phyloP scores from a whole-genome alignment of 768 basidiomycete genomes.

The Pholiota conissans region DNA sequence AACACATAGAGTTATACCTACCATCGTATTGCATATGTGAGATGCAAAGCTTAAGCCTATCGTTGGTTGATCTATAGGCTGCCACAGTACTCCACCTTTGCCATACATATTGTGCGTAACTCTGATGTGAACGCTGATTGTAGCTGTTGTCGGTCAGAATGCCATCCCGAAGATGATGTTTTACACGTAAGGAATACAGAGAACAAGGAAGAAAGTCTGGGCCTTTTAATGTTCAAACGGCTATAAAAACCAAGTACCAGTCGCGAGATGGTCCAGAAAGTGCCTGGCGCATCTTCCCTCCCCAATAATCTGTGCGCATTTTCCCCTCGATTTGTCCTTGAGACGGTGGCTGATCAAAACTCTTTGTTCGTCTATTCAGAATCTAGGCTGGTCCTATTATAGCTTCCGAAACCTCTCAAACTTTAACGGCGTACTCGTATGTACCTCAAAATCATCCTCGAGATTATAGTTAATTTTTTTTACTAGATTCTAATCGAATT shows the following conservation, averaged over 20 bases:
- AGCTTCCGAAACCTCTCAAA: background rate
- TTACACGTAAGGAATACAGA: too few relatives aligned
- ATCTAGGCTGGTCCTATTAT: constrained; percentile 4
- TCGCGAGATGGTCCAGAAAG: background rate
- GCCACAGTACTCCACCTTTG: too few relatives aligned
- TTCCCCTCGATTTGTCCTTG: background rate
- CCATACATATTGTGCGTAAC: too few relatives aligned
- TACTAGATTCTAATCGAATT: background rate
- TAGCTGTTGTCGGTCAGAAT: too few relatives aligned
- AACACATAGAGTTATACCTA: too few relatives aligned
- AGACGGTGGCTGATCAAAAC: background rate
- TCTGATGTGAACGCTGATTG: too few relatives aligned
- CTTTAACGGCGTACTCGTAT: background rate
- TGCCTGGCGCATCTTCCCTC: constrained; percentile 5
- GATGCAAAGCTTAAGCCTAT: too few relatives aligned
- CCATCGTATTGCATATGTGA: too few relatives aligned
- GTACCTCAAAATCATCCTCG: background rate
- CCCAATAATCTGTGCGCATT: background rate
- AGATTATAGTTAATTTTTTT: background rate
- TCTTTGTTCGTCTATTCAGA: background rate
- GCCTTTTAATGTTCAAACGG: too few relatives aligned
- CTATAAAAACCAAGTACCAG: background rate
- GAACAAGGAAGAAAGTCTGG: too few relatives aligned
- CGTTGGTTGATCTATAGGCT: too few relatives aligned
- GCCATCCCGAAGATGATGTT: too few relatives aligned